Conservation (phyloP, 179 eudicot genomes). For the Carnegiea gigantea region DNA sequence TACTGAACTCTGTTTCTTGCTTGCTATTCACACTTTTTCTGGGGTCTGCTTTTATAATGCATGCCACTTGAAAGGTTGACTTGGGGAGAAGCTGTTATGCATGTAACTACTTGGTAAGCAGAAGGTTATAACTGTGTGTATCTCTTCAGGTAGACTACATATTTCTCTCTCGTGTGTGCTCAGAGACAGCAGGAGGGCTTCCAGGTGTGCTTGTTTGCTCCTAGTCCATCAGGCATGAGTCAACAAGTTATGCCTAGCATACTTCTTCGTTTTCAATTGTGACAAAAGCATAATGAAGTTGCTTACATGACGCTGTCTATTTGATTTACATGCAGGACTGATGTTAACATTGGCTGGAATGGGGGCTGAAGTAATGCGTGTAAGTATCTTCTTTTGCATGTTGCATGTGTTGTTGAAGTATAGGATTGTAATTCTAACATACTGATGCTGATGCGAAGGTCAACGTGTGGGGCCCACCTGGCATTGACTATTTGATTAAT, state of each 20-base stretch:
- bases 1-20: no score
- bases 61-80: background rate
- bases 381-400: conserved; percentile 40
- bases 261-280: background rate
- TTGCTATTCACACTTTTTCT: background rate
- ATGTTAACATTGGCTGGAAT: conserved; percentile 86
- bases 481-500: conserved; percentile 56
- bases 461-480: conserved; percentile 83
- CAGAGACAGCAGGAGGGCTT: conserved; percentile 97
- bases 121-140: conserved; percentile 14
- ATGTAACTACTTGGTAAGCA: background rate
- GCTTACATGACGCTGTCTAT: background rate
- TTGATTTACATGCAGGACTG: conserved; percentile 54
- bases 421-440: conserved; percentile 6
- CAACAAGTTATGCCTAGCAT: background rate
- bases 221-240: conserved; percentile 7
- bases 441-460: conserved; percentile 46
- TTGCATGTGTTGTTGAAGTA: conserved; percentile 1
- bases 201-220: conserved; percentile 59
- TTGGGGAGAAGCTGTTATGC: background rate
- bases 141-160: conserved; percentile 86
- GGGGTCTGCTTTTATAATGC: background rate
- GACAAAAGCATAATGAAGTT: conserved; percentile 4
- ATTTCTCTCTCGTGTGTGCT: conserved; percentile 92
- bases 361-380: conserved; percentile 75